Evolutionary conservation across 2,329 filamentous ascomycete genomes (phyloP), one percentile per base, ranked within the genome.

Genomic region (Monilinia fructicola): DNA sequence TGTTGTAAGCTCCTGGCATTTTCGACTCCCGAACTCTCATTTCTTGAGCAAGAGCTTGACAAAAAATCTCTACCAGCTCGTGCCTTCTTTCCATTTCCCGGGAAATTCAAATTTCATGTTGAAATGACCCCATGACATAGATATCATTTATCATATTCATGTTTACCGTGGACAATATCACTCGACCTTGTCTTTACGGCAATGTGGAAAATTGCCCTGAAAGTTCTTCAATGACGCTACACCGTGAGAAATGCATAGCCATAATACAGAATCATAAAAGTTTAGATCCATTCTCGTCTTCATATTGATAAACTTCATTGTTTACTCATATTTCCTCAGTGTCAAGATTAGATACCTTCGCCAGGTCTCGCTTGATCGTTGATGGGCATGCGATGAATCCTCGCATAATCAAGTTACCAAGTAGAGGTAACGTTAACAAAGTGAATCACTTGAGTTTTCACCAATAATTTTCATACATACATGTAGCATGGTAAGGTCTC

Each of bases 51-150:
- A 26, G 21, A 35, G 26, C 56, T 59, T 59, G 21, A 35, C 28
- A 35, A 23, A 16, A 48, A 7, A 38, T 35, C 31, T 35, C 9
- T 35, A 23, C 21, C 1, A 28, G 28, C 28, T 46, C 12, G 26
- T 23, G 9, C 42, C 48, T 59, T 21, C 21, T 48, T 23, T 26
- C 40, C 48, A 35, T 48, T 48, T 23, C 12, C 26, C 18, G 14
- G 9, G n/a, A 14, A 44, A 28, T 9, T 16, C 6, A 16, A 5
- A 46, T n/a, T 14, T 9, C 31, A n/a, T 16, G 10, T 31, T 58
- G 18, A n/a, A n/a, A 31, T 16, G 1, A 31, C 0, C 26, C 21
- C 16, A 44, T 7, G 26, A 9, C 23, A 31, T 31, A 0, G 0
- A 21, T 31, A 28, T 1, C 2, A 58, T 31, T 6, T 10, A 16